These are phyloP conservation scores for Entomortierella lignicola DNA, from an alignment of 192 early-diverging fungal genomes.

Conservation along the genomic window DNA sequence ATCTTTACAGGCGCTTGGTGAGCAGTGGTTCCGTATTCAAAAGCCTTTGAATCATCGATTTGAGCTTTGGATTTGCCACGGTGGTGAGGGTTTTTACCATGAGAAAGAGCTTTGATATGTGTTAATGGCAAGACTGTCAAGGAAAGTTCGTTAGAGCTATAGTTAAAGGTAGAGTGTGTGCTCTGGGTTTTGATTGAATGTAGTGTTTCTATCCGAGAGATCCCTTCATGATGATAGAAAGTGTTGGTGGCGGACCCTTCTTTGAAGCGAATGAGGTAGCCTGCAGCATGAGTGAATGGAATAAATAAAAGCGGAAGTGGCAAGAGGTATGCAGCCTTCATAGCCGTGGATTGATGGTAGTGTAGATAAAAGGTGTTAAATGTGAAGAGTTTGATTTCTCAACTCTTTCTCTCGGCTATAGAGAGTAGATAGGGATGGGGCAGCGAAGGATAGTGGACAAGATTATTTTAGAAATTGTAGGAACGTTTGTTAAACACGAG, in stretches of 20 bases:
- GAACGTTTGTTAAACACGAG: no score
- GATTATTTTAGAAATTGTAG: no score
- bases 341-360: constrained; percentile 9
- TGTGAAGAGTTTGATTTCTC: no score
- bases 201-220: constrained; percentile 30
- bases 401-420: no score
- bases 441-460: no score
- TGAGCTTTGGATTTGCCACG: constrained; percentile 43
- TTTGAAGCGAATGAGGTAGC: constrained; percentile 47
- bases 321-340: constrained; percentile 40
- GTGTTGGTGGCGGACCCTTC: constrained; percentile 11
- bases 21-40: no score
- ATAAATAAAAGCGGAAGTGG: constrained; percentile 39
- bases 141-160: constrained; percentile 28
- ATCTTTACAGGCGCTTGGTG: constrained; percentile 9
- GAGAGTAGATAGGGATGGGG: no score
- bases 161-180: constrained; percentile 24
- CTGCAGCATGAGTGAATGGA: constrained; percentile 41
- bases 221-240: not conserved
- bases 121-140: constrained; percentile 37
- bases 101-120: constrained; percentile 17
- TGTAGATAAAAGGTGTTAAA: no score
- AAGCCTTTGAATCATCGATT: constrained; percentile 10
- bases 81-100: not conserved
- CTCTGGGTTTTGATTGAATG: not conserved